These are phyloP conservation scores for Xylariales sp. DNA, from an alignment of 2,329 filamentous ascomycete species.

Conservation along the genomic window DNA sequence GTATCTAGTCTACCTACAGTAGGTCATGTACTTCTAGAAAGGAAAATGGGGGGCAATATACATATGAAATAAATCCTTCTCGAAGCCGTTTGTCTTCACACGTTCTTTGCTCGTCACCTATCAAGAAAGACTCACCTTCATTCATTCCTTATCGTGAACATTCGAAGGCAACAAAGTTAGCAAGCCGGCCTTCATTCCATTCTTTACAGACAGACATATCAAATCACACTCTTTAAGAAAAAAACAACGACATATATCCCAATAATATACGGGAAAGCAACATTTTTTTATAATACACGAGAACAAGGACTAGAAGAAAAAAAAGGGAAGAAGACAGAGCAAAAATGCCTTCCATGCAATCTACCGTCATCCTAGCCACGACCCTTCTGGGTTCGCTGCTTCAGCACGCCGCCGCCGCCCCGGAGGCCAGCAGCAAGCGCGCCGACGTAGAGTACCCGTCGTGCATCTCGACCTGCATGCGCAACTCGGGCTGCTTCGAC, in stretches of 20 bases:
- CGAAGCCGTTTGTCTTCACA: neutral
- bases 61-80: conserved; percentile 22
- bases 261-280: neutral
- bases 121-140: conserved; percentile 21
- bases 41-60: conserved; percentile 24
- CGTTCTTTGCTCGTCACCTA: conserved; percentile 17
- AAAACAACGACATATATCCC: neutral
- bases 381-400: conserved; percentile 45
- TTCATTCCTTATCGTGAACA: conserved; percentile 33
- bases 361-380: conserved; percentile 39
- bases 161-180: conserved; percentile 26
- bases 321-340: neutral
- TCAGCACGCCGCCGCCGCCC: conserved; percentile 39
- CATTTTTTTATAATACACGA: conserved; percentile 10
- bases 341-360: conserved; percentile 46
- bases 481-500: conserved; percentile 50
- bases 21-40: neutral
- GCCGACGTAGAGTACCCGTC: conserved; percentile 43
- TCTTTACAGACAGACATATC: conserved; percentile 27
- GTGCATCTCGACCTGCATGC: conserved; percentile 54
- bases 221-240: conserved; percentile 23
- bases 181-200: conserved; percentile 36
- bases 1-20: neutral
- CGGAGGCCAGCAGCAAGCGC: conserved; percentile 30
- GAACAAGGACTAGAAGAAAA: neutral